Conservation (phyloP, 495 filamentous ascomycete species). For the Xylaria nigripes region DNA sequence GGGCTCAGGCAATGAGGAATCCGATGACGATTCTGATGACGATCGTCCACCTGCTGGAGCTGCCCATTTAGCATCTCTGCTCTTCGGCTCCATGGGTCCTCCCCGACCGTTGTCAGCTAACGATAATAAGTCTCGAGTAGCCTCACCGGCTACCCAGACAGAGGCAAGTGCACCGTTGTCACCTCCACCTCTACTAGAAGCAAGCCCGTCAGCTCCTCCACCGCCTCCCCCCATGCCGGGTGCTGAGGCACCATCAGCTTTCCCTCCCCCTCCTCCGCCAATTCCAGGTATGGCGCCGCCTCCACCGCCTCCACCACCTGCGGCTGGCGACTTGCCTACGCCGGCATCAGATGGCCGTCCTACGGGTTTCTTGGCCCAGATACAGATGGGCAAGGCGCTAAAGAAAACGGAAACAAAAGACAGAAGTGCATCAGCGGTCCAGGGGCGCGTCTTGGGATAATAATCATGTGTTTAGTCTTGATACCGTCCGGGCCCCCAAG, state of each 20-base stretch:
- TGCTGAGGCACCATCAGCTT: conserved; percentile 25
- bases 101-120: conserved; percentile 79
- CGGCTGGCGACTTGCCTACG: conserved; percentile 31
- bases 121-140: conserved; percentile 55
- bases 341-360: conserved; percentile 37
- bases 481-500: background rate
- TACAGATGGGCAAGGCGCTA: conserved; percentile 66
- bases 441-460: conserved; percentile 59
- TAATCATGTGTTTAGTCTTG: background rate
- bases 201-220: conserved; percentile 13
- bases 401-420: conserved; percentile 83
- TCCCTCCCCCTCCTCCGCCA: conserved; percentile 47
- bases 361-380: conserved; percentile 66
- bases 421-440: conserved; percentile 58
- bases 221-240: conserved; percentile 35
- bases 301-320: conserved; percentile 46
- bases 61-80: conserved; percentile 82
- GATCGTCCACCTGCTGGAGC: conserved; percentile 71
- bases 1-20: conserved; percentile 74
- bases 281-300: conserved; percentile 45
- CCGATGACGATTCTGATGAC: conserved; percentile 62
- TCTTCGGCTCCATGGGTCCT: conserved; percentile 96
- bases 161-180: conserved; percentile 32
- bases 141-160: conserved; percentile 36
- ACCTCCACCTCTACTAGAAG: conserved; percentile 37